Percentiles rank a stretch among this genome's conserved stretches.
Conservation (phyloP, 495 filamentous ascomycete species). For the Hypoxylon perforatum region DNA sequence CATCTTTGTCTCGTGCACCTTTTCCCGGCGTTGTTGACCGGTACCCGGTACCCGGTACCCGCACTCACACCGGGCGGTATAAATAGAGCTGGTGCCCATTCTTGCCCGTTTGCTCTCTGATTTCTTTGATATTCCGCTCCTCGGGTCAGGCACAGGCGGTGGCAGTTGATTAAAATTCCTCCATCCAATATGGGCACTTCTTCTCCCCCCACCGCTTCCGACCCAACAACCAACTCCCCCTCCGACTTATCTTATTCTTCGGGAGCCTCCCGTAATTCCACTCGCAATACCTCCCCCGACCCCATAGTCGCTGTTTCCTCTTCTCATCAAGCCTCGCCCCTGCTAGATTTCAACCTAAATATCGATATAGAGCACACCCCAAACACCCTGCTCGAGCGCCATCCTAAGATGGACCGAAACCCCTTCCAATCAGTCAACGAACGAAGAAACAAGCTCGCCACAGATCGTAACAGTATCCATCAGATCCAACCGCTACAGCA, state of each 20-base stretch:
- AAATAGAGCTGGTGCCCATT: conserved; percentile 37
- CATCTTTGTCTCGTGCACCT: conserved; percentile 12
- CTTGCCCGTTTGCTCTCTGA: conserved; percentile 41
- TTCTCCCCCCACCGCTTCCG: conserved; percentile 26
- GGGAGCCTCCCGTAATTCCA: conserved; percentile 35
- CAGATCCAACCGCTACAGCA: conserved; percentile 28
- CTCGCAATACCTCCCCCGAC: conserved; percentile 36
- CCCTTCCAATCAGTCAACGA: conserved; percentile 45
- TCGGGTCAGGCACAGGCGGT: conserved; percentile 6
- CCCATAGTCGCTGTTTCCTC: conserved; percentile 5
- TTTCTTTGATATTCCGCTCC: conserved; percentile 39
- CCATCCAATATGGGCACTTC: conserved; percentile 39
- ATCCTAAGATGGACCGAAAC: conserved; percentile 40
- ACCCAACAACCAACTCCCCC: conserved; percentile 27
- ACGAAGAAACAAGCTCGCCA: conserved; percentile 37
- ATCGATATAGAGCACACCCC: conserved; percentile 24
- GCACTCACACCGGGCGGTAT: conserved; percentile 23
- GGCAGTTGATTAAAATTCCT: conserved; percentile 15
- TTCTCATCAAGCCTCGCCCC: conserved; percentile 22
- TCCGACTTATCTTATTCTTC: conserved; percentile 40
- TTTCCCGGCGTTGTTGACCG: conserved; percentile 19
- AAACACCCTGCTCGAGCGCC: conserved; percentile 16
- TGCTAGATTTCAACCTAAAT: conserved; percentile 28
- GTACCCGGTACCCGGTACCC: conserved; percentile 2
- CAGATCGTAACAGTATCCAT: conserved; percentile 17